phyloP scores from a whole-genome alignment of 495 filamentous ascomycete genomes.

The Xylaria castorea region DNA sequence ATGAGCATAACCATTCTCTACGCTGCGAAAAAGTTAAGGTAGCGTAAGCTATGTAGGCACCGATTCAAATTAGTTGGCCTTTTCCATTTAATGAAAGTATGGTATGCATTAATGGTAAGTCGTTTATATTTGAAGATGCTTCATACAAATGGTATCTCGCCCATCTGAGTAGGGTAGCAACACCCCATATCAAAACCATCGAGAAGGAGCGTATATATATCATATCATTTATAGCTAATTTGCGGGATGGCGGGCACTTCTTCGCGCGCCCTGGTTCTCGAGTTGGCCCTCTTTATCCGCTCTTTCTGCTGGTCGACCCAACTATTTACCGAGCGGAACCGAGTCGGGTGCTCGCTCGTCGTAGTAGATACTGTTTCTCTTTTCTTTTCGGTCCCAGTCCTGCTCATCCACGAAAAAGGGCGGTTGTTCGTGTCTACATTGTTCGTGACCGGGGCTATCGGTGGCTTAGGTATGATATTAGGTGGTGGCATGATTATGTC shows the following conservation, averaged over 20 bases:
- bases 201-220: background rate
- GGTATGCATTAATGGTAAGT: background rate
- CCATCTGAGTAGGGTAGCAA: background rate
- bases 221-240: background rate
- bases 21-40: background rate
- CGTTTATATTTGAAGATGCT: background rate
- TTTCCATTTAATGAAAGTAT: slow-evolving; percentile 15
- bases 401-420: slow-evolving; percentile 51
- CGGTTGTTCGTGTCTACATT: slow-evolving; percentile 27
- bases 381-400: slow-evolving; percentile 18
- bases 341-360: slow-evolving; percentile 56
- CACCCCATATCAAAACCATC: background rate
- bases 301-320: slow-evolving; percentile 68
- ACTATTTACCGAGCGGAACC: slow-evolving; percentile 62
- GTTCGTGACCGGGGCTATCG: background rate
- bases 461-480: slow-evolving; percentile 28
- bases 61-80: background rate
- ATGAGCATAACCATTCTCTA: background rate
- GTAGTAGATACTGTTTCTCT: slow-evolving; percentile 56
- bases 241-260: background rate
- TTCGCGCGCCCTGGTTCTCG: background rate
- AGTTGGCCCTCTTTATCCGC: slow-evolving; percentile 45
- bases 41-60: background rate
- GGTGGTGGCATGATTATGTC: slow-evolving; percentile 51
- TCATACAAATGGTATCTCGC: background rate